Conservation (phyloP, 2,329 filamentous ascomycete species). For the Verticillium klebahnii region DNA sequence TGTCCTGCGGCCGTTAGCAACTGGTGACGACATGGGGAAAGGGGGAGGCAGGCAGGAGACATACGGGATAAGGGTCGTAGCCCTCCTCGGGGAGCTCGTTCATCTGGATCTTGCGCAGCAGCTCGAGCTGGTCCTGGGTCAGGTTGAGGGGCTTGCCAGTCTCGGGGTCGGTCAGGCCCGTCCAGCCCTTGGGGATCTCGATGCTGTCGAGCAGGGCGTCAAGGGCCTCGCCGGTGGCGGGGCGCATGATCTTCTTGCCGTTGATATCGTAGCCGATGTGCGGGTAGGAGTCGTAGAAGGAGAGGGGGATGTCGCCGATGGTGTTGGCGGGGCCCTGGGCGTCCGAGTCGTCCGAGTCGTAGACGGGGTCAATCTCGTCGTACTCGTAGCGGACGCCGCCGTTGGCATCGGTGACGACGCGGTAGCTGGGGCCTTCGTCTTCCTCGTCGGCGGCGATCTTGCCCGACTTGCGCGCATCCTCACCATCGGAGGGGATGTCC, state of each 20-base stretch:
- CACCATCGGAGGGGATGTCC: slow-evolving; percentile 35
- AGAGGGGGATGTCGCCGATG: slow-evolving; percentile 88
- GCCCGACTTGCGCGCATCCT: slow-evolving; percentile 23
- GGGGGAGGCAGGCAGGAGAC: slow-evolving; percentile 17
- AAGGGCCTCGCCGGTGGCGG: slow-evolving; percentile 86
- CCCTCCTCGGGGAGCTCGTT: slow-evolving; percentile 84
- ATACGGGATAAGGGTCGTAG: slow-evolving; percentile 85
- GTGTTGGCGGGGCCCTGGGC: slow-evolving; percentile 77
- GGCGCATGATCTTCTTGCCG: slow-evolving; percentile 95
- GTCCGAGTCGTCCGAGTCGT: slow-evolving; percentile 94
- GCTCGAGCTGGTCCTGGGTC: slow-evolving; percentile 80
- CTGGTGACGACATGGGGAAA: background rate
- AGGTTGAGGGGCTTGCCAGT: slow-evolving; percentile 91
- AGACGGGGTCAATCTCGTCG: slow-evolving; percentile 86
- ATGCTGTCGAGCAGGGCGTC: slow-evolving; percentile 95
- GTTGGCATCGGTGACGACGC: slow-evolving; percentile 74
- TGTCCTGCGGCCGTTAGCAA: slow-evolving; percentile 50
- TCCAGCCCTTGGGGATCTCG: slow-evolving; percentile 95
- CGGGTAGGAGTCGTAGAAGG: slow-evolving; percentile 95
- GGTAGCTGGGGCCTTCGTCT: slow-evolving; percentile 42
- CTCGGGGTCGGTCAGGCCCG: slow-evolving; percentile 85
- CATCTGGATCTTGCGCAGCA: slow-evolving; percentile 82
- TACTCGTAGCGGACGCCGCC: slow-evolving; percentile 89
- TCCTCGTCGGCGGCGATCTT: slow-evolving; percentile 26
- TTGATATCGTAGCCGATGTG: slow-evolving; percentile 99